Evolutionary conservation across 2,329 filamentous ascomycete species (phyloP).

Genomic region (Cryphonectria carpinicola): DNA sequence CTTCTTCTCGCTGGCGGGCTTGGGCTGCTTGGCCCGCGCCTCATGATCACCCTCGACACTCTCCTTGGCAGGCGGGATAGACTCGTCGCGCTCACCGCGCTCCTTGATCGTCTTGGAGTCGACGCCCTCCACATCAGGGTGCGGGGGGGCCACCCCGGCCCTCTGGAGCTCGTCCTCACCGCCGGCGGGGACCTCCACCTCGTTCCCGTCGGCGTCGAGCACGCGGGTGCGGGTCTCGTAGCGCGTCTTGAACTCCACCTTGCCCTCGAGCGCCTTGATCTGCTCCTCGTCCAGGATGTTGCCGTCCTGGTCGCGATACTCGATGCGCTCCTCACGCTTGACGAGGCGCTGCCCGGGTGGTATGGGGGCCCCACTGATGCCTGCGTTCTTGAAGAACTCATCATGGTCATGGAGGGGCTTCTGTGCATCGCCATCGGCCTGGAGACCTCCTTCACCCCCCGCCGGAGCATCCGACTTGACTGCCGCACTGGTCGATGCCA

Average conservation of each 20-base stretch:
- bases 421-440: constrained; percentile 27
- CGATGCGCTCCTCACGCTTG: constrained; percentile 76
- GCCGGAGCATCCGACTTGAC: constrained; percentile 31
- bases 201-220: constrained; percentile 78
- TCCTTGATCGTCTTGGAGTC: constrained; percentile 60
- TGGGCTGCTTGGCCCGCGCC: constrained; percentile 57
- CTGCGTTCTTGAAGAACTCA: constrained; percentile 32
- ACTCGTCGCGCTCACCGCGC: constrained; percentile 41
- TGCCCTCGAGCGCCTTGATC: constrained; percentile 82
- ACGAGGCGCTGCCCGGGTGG: constrained; percentile 54
- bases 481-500: constrained; percentile 20
- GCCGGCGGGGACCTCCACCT: constrained; percentile 58
- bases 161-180: constrained; percentile 35
- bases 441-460: constrained; percentile 13
- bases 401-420: constrained; percentile 31
- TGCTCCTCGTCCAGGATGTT: constrained; percentile 85
- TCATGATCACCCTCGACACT: constrained; percentile 65
- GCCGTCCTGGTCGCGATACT: constrained; percentile 93
- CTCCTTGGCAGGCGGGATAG: constrained; percentile 47
- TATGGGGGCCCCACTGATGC: constrained; percentile 55
- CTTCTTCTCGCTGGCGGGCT: constrained; percentile 66
- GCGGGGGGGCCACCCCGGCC: constrained; percentile 55
- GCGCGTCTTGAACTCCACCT: constrained; percentile 92
- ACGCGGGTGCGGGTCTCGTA: constrained; percentile 94
- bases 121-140: constrained; percentile 64